Base-by-base conservation (phyloP, 1,139 yeast species). In the Debaryomycetaceae sp. region DNA sequence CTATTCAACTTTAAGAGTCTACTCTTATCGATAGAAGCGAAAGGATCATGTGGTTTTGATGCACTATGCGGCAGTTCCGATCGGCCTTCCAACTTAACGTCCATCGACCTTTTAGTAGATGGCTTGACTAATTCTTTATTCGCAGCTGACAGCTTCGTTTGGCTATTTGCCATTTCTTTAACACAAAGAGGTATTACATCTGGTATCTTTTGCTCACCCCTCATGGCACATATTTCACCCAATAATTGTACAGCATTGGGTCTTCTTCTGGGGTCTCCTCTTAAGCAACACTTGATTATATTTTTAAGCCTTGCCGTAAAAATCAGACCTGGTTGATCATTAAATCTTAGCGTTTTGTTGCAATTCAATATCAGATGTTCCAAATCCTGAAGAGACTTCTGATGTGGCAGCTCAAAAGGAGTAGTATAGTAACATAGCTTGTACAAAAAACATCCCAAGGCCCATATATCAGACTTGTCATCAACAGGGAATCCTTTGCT, bases 391-490 rank as follows among this genome's bases (percentile, higher is more conserved):
- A 74, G 54, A 4, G 69, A 58, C 4, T 55, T 49, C 35, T 73
- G 78, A 22, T 49, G 51, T 9, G 84, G 82, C 62, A 79, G 78
- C 65, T 93, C 99, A 60, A 87, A 87, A 0, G 95, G 95, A 0
- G 95, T 87, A 1, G 86, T 86, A 57, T 84, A 87, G 58, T 83
- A 87, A 62, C 93, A 85, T 46, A 86, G 63, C 57, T 87, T 87
- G 66, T 84, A 87, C 24, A 86, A 66, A 52, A 86, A 84, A 33
- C 87, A 85, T 9, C 95, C 95, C 37, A 87, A 63, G 0, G 95
- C 95, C 95, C 95, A 87, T 34, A 86, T 81, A 62, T 87, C 95
- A 2, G 87, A 77, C 62, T 84, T 84, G 53, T 84, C 87, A 60
- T 86, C 88, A 34, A 87, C 81, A 5, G 91, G 84, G 42, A 76